Evolutionary conservation across 2,329 filamentous ascomycete species (phyloP), one percentile per base, ranked within the genome.

Genomic region (Cryphonectria carpinicola): DNA sequence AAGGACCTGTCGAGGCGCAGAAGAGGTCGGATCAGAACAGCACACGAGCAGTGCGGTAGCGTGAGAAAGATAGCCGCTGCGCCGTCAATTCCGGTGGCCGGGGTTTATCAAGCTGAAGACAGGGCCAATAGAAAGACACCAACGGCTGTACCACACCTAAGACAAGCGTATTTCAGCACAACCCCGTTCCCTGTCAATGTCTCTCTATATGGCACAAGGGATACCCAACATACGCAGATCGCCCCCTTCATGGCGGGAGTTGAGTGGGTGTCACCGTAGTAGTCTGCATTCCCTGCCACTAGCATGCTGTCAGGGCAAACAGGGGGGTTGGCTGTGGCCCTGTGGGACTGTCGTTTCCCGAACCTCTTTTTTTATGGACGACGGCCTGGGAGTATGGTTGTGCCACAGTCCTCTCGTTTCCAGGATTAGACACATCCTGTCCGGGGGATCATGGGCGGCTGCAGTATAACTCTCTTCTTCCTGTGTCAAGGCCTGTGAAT

Each of bases 111-210:
- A 52, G 52, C 19, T 61, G 49, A 37, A 39, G 32, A 56, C 49
- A 41, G 66, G 62, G 25, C 54, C 54, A 68, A 63, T 52, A 35
- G 43, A 32, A 43, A 35, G 66, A 46, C 60, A 56, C 58, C 41
- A 46, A 25, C 43, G 46, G 49, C 32, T 60, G 25, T 56, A 10
- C 32, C 19, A 65, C 64, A 72, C 62, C 67, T 69, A 41, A 66
- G 49, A 70, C 52, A 68, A 67, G 52, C 60, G 56, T 8, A 14
- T 11, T 13, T n/a, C 2, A 35, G 37, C 35, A 65, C 70, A 72
- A 67, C 65, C 67, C 63, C 41, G 52, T 70, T 43, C 61, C 60
- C 56, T 39, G 60, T 32, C 62, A n/a, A 39, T 35, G 25, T 65
- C 22, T 22, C 37, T 46, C 37, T 46, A 8, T 56, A 25, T 35